Base-by-base conservation (phyloP, 2,329 filamentous ascomycete species). In the Lachnellula suecica region DNA sequence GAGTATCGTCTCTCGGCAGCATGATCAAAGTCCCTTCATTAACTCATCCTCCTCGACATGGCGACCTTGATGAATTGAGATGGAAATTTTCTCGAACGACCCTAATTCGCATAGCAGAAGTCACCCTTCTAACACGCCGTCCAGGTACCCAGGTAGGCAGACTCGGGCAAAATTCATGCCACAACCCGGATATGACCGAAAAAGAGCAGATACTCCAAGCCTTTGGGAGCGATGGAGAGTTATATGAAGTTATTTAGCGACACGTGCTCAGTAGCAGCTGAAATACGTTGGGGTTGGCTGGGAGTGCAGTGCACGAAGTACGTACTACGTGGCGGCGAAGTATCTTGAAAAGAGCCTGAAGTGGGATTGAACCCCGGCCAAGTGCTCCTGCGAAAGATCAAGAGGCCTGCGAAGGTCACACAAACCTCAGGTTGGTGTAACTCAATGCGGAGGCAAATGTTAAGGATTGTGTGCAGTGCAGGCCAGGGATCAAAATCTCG, bases 301-400 rank as follows among this genome's bases (percentile, higher is more conserved):
- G 22, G 24, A 40, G n/a, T 29, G 20, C 17, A 29, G 17, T 8
- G n/a, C 37, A 35, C 15, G n/a, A 11, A 42, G 37, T 50, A 17
- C 27, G 53, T 46, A 44, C 15, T 43, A 46, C 44, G 46, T 50
- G 53, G 46, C 47, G 49, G 35, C 34, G 23, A 50, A 43, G 43
- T 52, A 49, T 49, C 52, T 50, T 51, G 46, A 44, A 48, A 49
- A 49, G 53, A 52, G 49, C 46, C 46, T 49, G 53, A 49, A 49
- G 50, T 48, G 52, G 52, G 43, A 31, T 52, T 42, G 24, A 29
- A 56, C 53, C 49, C 46, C 35, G 38, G 52, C 17, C 47, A 40
- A 51, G 47, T 17, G 38, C 35, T 44, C 29, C 22, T 42, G 35
- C 15, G 44, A 23, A 42, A 25, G 27, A 27, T 31, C 11, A 41